Base-by-base conservation (phyloP, 306 rosid genomes). In the Lathyrus tuberosus region DNA sequence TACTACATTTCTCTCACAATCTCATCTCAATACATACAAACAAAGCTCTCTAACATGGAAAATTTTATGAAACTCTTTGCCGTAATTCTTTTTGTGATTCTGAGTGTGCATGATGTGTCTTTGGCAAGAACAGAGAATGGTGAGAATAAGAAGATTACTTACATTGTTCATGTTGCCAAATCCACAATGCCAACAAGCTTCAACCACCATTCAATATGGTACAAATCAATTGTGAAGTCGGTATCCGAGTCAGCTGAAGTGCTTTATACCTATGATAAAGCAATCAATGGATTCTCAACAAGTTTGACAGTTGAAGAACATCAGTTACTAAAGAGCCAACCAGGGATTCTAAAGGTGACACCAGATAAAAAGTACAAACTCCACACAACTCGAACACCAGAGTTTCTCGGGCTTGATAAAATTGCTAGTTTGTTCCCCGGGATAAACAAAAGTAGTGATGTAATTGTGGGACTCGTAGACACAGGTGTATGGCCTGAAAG, bases 401-500 rank as follows among this genome's bases (percentile, higher is more conserved):
- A 79, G 41, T 92, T 92, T 42, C 91, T 92, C 0, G 96, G 98
- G 2, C 84, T 92, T 2, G 89, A 83, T 44, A 77, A 76, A 63
- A 56, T 70, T 37, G 5, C 54, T 5, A 24, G 18, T 18, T 2
- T 61, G 49, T 66, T 60, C 10, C 84, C 84, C 2, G 54, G 74
- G 20, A 67, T 89, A 3, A 76, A 38, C 5, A 68, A 74, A 0
- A 51, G 9, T 0, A 49, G 73, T 52, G 96, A 90, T 1, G 81
- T 88, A 7, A 54, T 90, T 14, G 26, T 92, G 2, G 90, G 96
- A 8, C 47, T 92, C 10, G 47, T 92, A 14, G 98, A 92, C 67
- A 88, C 93, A 0, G 98, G 96, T 0, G 71, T 92, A 38, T 90
- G 91, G 96, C 98, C 96, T 0, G 96, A 92, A 68, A 92, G 96